Conservation (phyloP, 169 alveolate species). For the Babesia ovis region DNA sequence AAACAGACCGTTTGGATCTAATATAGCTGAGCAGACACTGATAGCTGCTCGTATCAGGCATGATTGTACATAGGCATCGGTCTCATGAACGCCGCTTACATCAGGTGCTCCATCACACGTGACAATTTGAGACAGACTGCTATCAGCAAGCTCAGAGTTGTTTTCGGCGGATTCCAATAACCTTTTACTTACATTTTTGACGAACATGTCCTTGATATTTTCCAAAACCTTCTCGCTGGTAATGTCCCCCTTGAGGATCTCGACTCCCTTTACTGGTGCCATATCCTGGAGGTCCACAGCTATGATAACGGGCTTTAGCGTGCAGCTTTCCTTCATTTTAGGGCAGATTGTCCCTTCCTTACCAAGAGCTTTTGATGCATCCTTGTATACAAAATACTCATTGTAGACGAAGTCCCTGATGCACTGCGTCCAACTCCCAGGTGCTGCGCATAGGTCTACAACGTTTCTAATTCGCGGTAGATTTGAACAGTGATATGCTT, state of each 20-base stretch:
- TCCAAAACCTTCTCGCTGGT: slow-evolving; percentile 91
- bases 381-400: slow-evolving; percentile 54
- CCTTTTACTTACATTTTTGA: slow-evolving; percentile 51
- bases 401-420: slow-evolving; percentile 60
- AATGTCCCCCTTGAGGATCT: slow-evolving; percentile 94
- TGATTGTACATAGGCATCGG: slow-evolving; percentile 89
- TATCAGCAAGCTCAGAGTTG: slow-evolving; percentile 35
- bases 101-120: slow-evolving; percentile 99
- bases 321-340: slow-evolving; percentile 42
- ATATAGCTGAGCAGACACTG: slow-evolving; percentile 84
- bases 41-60: slow-evolving; percentile 93
- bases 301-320: slow-evolving; percentile 84
- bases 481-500: slow-evolving; percentile 61
- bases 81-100: slow-evolving; percentile 94
- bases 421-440: slow-evolving; percentile 96
- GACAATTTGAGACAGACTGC: slow-evolving; percentile 87
- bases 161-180: slow-evolving; percentile 11
- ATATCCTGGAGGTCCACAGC: slow-evolving; percentile 96
- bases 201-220: slow-evolving; percentile 74
- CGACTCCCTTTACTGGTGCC: slow-evolving; percentile 94
- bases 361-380: slow-evolving; percentile 51
- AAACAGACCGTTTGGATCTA: slow-evolving; percentile 92
- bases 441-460: slow-evolving; percentile 98
- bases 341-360: slow-evolving; percentile 46
- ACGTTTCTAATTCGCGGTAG: slow-evolving; percentile 75